Percentiles rank a stretch among this genome's conserved stretches.
phyloP scores from a whole-genome alignment of 140 eudicot species.

The Erigeron philadelphicus region DNA sequence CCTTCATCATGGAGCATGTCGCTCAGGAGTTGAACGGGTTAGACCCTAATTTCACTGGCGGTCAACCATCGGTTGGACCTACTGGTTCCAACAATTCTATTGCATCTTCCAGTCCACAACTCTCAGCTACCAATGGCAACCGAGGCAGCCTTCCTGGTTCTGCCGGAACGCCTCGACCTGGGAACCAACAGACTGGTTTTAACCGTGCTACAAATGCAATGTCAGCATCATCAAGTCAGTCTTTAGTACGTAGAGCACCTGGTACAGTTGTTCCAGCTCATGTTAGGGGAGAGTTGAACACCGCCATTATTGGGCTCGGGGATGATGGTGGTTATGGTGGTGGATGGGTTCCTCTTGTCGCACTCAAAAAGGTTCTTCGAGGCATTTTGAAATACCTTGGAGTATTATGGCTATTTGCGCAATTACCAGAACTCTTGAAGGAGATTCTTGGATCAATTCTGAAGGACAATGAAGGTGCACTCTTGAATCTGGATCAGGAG shows the following conservation, averaged over 20 bases:
- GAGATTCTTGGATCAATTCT: constrained; percentile 90
- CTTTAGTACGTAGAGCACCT: constrained; percentile 72
- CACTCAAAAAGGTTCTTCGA: constrained; percentile 93
- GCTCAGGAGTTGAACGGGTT: constrained; percentile 96
- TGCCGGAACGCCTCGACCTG: constrained; percentile 56
- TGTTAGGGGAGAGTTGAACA: constrained; percentile 91
- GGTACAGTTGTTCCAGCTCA: constrained; percentile 91
- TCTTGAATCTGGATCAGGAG: constrained; percentile 93
- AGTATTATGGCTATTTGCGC: constrained; percentile 98
- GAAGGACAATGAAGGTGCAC: constrained; percentile 89
- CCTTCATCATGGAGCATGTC: constrained; percentile 98
- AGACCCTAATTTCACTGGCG: constrained; percentile 72
- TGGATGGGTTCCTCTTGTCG: constrained; percentile 99
- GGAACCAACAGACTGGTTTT: constrained; percentile 49
- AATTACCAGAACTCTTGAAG: constrained; percentile 88
- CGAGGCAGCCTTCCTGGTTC: constrained; percentile 41
- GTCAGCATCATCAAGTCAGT: constrained; percentile 44
- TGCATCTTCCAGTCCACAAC: constrained; percentile 50
- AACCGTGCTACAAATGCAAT: constrained; percentile 54
- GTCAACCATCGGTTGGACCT: constrained; percentile 59
- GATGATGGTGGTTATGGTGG: constrained; percentile 99
- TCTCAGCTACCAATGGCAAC: constrained; percentile 48
- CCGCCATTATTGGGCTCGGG: constrained; percentile 97
- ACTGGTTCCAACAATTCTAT: constrained; percentile 38
- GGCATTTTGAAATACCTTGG: constrained; percentile 94